These are phyloP conservation scores for Corymbia citriodora DNA, from an alignment of 441 rosid species.

Conservation along the genomic window DNA sequence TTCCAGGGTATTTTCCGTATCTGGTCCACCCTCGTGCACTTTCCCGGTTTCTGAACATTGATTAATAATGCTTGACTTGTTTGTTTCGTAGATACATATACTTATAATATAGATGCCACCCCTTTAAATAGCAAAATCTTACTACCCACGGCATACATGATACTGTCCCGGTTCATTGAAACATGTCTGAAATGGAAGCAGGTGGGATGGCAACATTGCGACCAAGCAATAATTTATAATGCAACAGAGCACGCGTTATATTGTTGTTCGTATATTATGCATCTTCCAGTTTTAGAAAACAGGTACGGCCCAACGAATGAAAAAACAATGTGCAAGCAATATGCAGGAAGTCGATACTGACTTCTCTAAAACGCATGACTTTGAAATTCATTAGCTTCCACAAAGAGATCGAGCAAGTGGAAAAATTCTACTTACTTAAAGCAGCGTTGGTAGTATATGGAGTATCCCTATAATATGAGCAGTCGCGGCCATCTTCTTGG, in stretches of 20 bases:
- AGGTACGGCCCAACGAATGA: background rate
- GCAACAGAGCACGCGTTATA: background rate
- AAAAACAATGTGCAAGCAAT: background rate
- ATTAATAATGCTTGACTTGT: background rate
- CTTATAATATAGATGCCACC: background rate
- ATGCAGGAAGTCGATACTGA: background rate
- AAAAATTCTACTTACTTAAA: slow-evolving; percentile 22
- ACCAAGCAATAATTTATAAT: background rate
- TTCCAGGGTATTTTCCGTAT: background rate
- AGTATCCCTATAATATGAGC: slow-evolving; percentile 28
- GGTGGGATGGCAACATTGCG: background rate
- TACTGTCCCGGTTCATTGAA: background rate
- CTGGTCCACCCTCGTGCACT: background rate
- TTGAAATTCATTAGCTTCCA: background rate
- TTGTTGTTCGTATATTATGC: background rate
- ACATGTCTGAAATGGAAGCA: background rate
- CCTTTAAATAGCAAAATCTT: background rate
- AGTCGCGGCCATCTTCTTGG: slow-evolving; percentile 21
- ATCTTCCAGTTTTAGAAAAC: background rate
- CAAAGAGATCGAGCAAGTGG: background rate
- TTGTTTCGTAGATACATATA: background rate
- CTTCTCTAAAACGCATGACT: background rate
- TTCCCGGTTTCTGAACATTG: background rate
- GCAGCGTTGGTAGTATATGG: slow-evolving; percentile 8
- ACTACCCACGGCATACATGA: background rate